These are phyloP conservation scores for Trichophyton simii DNA, from an alignment of 2,329 filamentous ascomycete genomes.

Conservation along the genomic window DNA sequence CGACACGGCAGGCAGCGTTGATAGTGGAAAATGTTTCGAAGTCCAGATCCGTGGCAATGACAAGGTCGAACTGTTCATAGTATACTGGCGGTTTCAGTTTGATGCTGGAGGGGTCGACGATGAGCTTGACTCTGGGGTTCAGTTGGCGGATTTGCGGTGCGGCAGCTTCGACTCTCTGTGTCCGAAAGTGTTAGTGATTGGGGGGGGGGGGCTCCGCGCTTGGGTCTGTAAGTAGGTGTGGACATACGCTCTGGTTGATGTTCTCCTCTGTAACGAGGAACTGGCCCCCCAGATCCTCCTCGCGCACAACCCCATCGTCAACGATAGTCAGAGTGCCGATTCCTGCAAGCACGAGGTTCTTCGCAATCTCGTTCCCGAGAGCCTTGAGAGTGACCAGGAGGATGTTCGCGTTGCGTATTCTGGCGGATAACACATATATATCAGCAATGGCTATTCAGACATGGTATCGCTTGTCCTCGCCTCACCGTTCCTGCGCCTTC, in stretches of 20 bases:
- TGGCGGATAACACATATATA: conserved; percentile 21
- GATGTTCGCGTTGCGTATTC: conserved; percentile 78
- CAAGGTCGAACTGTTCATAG: conserved; percentile 67
- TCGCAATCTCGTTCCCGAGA: conserved; percentile 86
- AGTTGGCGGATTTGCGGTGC: conserved; percentile 66
- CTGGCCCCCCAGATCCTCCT: conserved; percentile 67
- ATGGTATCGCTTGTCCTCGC: neutral
- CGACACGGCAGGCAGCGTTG: conserved; percentile 73
- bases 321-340: conserved; percentile 81
- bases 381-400: conserved; percentile 79
- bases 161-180: conserved; percentile 68
- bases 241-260: conserved; percentile 57
- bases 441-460: conserved; percentile 13
- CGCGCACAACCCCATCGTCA: conserved; percentile 61
- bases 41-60: conserved; percentile 80
- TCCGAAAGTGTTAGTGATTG: neutral
- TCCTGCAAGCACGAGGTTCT: conserved; percentile 90
- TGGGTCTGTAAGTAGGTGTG: neutral
- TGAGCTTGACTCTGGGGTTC: conserved; percentile 75
- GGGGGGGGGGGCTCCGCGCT: neutral
- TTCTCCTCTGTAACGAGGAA: conserved; percentile 67
- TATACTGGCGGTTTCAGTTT: conserved; percentile 57
- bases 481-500: conserved; percentile 68
- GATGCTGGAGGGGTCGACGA: conserved; percentile 56
- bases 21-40: conserved; percentile 62